Evolutionary conservation across 345 rosid species (phyloP).

Genomic region (Salix caprea): DNA sequence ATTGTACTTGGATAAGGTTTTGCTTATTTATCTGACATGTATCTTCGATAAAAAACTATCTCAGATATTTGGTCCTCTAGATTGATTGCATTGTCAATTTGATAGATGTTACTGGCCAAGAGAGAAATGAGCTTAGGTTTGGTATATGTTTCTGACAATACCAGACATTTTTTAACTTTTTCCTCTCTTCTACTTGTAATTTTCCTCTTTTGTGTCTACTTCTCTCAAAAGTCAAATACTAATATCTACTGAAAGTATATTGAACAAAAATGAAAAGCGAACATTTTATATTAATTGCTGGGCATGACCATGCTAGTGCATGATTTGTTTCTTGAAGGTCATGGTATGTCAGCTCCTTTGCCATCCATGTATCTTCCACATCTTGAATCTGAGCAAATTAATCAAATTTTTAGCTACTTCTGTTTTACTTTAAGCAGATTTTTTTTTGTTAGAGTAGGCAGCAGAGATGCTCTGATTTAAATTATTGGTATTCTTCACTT

Average conservation of each 20-base stretch:
- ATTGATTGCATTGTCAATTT: conserved; percentile 3
- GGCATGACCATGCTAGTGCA: background rate
- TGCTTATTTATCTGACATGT: conserved; percentile 21
- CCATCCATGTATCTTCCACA: background rate
- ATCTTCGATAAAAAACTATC: conserved; percentile 8
- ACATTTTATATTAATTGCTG: background rate
- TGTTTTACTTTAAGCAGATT: background rate
- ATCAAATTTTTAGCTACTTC: background rate
- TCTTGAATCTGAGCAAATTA: background rate
- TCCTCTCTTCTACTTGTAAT: background rate
- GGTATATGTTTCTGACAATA: background rate
- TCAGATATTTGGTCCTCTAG: conserved; percentile 9
- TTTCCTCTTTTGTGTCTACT: background rate
- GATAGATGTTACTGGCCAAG: conserved; percentile 1
- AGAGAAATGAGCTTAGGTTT: conserved; percentile 1
- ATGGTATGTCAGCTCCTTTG: background rate
- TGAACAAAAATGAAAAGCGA: background rate
- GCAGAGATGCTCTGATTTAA: background rate
- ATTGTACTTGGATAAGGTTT: conserved; percentile 96
- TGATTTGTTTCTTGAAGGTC: background rate
- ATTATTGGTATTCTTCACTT: background rate
- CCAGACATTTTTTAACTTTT: background rate
- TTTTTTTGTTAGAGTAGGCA: conserved; percentile 7
- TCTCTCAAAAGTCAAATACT: background rate
- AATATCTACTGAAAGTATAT: background rate